A percentile compares a stretch with the other conserved stretches of the same genome.
Conservation (phyloP, 306 rosid species). For the Chamaecrista fasciculata region DNA sequence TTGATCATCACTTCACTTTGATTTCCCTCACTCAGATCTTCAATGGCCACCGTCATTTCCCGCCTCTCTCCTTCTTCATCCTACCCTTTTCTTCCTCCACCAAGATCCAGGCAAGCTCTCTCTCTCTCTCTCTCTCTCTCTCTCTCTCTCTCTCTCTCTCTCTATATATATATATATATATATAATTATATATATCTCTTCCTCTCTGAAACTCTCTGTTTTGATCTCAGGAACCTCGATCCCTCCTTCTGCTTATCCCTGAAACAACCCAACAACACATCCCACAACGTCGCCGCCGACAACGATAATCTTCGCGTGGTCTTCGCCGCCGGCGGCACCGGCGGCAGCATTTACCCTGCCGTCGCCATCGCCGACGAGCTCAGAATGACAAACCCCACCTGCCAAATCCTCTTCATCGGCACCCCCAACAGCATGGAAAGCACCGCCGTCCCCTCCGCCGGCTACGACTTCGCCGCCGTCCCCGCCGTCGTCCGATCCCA, state of each 20-base stretch:
- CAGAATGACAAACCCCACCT: conserved; percentile 34
- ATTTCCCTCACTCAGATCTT: conserved; percentile 26
- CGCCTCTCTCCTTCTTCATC: conserved; percentile 14
- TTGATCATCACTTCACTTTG: neutral
- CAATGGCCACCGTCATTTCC: conserved; percentile 40
- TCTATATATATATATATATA: too few species aligned
- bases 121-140: conserved; percentile 11
- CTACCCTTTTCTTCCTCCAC: conserved; percentile 4
- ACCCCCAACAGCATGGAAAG: conserved; percentile 66
- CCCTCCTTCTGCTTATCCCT: conserved; percentile 37
- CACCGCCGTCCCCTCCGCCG: conserved; percentile 46
- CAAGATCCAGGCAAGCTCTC: conserved; percentile 31
- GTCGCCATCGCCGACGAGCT: conserved; percentile 82
- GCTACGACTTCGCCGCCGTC: conserved; percentile 53
- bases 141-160: neutral
- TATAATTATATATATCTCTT: neutral
- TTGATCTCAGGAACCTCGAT: conserved; percentile 32
- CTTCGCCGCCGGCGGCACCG: conserved; percentile 71
- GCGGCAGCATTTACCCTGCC: conserved; percentile 69
- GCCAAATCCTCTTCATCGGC: conserved; percentile 62
- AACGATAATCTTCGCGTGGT: conserved; percentile 46
- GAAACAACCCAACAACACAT: conserved; percentile 30
- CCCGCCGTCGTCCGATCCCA: conserved; percentile 30
- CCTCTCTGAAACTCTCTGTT: conserved; percentile 5
- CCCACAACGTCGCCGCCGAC: conserved; percentile 28